A percentile compares a stretch with the other conserved stretches of the same genome.
These are phyloP conservation scores for Vaccinium corymbosum DNA, from an alignment of 148 eudicot species.

Conservation along the genomic window DNA sequence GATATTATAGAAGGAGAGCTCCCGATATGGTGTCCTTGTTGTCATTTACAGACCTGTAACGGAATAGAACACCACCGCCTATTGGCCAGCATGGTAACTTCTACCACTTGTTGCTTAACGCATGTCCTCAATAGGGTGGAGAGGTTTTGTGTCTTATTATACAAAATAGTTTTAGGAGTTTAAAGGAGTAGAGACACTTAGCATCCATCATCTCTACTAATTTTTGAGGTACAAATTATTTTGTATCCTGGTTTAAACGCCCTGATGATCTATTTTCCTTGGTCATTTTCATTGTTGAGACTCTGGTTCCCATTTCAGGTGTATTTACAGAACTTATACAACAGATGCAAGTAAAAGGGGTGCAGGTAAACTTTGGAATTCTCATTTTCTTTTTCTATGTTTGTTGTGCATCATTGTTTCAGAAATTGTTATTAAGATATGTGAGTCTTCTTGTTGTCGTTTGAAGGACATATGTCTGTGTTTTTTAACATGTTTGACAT, in stretches of 20 bases:
- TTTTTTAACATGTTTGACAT: background rate
- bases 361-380: constrained; percentile 53
- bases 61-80: background rate
- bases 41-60: background rate
- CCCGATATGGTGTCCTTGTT: background rate
- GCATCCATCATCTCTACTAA: too few species aligned
- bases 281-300: constrained; percentile 6
- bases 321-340: constrained; percentile 98
- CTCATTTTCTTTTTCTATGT: background rate
- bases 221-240: constrained; percentile 8
- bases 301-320: constrained; percentile 49
- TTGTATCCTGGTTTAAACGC: background rate
- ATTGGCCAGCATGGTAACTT: too few species aligned
- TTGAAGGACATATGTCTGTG: background rate
- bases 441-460: background rate
- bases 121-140: background rate
- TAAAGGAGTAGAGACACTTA: too few species aligned
- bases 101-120: too few species aligned
- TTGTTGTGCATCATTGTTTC: background rate
- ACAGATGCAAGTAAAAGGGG: constrained; percentile 98
- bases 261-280: constrained; percentile 2
- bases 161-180: too few species aligned
- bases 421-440: background rate
- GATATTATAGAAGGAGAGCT: background rate
- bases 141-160: background rate